Evolutionary conservation across 768 basidiomycete genomes (phyloP).

Genomic region (Sporobolomyces pararoseus): DNA sequence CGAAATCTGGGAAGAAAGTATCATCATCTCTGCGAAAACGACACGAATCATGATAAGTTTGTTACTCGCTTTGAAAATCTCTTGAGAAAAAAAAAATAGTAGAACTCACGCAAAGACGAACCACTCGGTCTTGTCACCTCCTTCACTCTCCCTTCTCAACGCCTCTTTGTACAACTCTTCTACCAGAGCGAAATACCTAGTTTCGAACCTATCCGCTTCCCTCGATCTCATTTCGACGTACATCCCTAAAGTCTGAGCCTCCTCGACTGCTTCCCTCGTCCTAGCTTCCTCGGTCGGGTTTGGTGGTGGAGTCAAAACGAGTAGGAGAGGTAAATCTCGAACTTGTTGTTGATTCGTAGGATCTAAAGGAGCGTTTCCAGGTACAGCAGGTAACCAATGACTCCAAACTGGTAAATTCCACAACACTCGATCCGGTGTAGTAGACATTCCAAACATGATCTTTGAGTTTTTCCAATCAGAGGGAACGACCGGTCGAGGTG

Average conservation of each 20-base stretch:
- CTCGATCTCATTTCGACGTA: constrained; percentile 24
- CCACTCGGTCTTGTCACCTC: constrained; percentile 35
- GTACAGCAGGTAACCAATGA: constrained; percentile 31
- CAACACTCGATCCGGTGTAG: constrained; percentile 36
- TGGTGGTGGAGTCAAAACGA: constrained; percentile 36
- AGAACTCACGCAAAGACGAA: constrained; percentile 40
- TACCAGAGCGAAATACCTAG: constrained; percentile 39
- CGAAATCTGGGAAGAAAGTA: constrained; percentile 43
- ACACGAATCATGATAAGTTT: too few species aligned
- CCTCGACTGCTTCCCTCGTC: constrained; percentile 31
- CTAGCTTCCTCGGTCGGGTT: constrained; percentile 32
- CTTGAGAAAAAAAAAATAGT: neutral
- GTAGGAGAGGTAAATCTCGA: constrained; percentile 26
- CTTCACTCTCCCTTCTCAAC: constrained; percentile 9
- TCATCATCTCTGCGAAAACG: constrained; percentile 38
- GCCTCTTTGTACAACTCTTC: constrained; percentile 39
- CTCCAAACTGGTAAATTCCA: constrained; percentile 43
- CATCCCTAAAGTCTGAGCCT: constrained; percentile 35
- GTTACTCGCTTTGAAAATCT: neutral
- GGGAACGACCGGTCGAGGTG: constrained; percentile 16
- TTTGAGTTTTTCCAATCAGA: constrained; percentile 10
- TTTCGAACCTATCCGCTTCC: constrained; percentile 40
- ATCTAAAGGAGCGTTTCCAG: constrained; percentile 13
- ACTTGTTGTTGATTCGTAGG: constrained; percentile 1
- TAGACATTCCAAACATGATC: constrained; percentile 43